These are phyloP conservation scores for Neurospora terricola DNA, from an alignment of 495 filamentous ascomycete genomes.

Conservation along the genomic window DNA sequence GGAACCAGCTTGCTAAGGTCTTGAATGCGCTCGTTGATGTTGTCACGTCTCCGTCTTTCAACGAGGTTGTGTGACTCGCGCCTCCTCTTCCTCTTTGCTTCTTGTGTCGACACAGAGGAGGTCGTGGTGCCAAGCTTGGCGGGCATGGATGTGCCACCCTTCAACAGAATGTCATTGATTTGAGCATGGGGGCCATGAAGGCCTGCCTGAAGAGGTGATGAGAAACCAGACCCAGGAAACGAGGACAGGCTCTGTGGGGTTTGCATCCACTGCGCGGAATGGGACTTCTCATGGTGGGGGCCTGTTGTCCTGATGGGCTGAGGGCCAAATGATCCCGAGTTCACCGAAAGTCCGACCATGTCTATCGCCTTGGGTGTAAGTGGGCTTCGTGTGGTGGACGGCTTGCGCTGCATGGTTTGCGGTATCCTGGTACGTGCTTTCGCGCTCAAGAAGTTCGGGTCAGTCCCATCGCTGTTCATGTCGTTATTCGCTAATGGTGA, in stretches of 20 bases:
- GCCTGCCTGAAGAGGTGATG: slow-evolving; percentile 49
- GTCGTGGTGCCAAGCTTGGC: slow-evolving; percentile 37
- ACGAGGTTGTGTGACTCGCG: slow-evolving; percentile 95
- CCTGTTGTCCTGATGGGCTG: slow-evolving; percentile 63
- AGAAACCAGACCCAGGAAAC: slow-evolving; percentile 72
- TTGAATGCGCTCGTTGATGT: slow-evolving; percentile 97
- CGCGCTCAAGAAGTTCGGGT: slow-evolving; percentile 45
- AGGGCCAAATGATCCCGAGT: slow-evolving; percentile 45
- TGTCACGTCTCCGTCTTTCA: slow-evolving; percentile 87
- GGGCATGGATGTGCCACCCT: slow-evolving; percentile 46
- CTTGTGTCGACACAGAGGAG: slow-evolving; percentile 58
- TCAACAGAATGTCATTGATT: slow-evolving; percentile 42
- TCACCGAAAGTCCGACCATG: slow-evolving; percentile 29
- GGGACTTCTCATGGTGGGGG: slow-evolving; percentile 67
- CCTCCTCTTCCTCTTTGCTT: slow-evolving; percentile 82
- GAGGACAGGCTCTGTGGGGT: slow-evolving; percentile 72
- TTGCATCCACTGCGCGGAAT: slow-evolving; percentile 68
- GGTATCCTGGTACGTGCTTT: slow-evolving; percentile 44
- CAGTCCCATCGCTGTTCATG: slow-evolving; percentile 42
- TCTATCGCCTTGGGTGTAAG: slow-evolving; percentile 63
- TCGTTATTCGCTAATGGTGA: slow-evolving; percentile 45
- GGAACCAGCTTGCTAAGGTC: slow-evolving; percentile 91
- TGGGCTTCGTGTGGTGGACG: slow-evolving; percentile 61
- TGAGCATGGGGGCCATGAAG: slow-evolving; percentile 30
- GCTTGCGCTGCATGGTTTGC: slow-evolving; percentile 56